A percentile compares a stretch with the other conserved stretches of the same genome.
These are phyloP conservation scores for Allantophomopsis lycopodina DNA, from an alignment of 2,329 filamentous ascomycete species.

Conservation along the genomic window DNA sequence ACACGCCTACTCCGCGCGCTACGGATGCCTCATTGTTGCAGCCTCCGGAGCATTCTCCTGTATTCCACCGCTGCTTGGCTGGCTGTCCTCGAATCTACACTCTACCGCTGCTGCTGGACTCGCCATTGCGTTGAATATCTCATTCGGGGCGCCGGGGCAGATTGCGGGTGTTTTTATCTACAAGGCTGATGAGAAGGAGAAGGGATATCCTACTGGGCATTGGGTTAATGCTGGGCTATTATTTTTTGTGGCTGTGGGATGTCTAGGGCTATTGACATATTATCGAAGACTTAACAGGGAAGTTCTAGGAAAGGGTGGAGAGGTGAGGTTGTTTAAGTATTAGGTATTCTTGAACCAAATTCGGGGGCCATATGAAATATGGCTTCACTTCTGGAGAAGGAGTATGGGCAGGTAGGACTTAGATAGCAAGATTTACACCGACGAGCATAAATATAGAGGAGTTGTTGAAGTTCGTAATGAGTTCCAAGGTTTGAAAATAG, in stretches of 20 bases:
- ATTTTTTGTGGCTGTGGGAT: conserved; percentile 23
- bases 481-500: too few relatives aligned
- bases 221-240: conserved; percentile 50
- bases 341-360: too few relatives aligned
- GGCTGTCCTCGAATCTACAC: conserved; percentile 36
- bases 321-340: too few relatives aligned
- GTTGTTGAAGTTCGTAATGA: too few relatives aligned
- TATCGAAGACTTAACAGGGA: neutral
- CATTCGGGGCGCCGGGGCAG: conserved; percentile 53
- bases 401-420: too few relatives aligned
- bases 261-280: neutral
- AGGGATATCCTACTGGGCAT: conserved; percentile 57
- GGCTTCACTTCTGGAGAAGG: too few relatives aligned
- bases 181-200: conserved; percentile 42
- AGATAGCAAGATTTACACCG: too few relatives aligned
- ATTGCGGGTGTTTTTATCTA: conserved; percentile 67
- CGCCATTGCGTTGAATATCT: conserved; percentile 55
- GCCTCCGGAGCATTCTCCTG: conserved; percentile 53
- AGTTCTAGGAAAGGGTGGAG: too few relatives aligned
- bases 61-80: conserved; percentile 43
- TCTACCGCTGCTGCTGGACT: conserved; percentile 52
- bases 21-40: conserved; percentile 56
- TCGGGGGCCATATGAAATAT: too few relatives aligned
- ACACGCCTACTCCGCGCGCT: conserved; percentile 43
- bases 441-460: too few relatives aligned